Base-by-base conservation (phyloP, 768 basidiomycete species). In the Amanita fuliginea region DNA sequence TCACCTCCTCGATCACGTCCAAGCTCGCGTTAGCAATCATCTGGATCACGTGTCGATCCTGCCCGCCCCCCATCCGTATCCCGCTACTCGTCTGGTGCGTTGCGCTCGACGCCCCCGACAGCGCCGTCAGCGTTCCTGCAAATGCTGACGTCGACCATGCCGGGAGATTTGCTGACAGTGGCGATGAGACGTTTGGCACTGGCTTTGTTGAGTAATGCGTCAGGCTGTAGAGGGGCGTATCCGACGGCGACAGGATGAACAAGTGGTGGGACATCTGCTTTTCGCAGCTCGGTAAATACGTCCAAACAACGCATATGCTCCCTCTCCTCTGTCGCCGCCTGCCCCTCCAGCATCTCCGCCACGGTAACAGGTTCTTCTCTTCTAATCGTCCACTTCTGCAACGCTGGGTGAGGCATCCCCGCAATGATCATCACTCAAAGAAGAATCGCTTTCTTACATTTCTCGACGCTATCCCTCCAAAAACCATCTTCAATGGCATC, bases 1-100 rank as follows among this genome's bases (percentile, higher is more conserved):
- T 89, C 41, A 86, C 77, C 59, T 99, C 96, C 59, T 99, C 96
- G 52, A 99, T 80, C 58, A 83, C 81, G 67, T 99, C 96, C 64
- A 99, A 68, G 59, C 89, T 92, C 45, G 91, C 92, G 64, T 98
- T 95, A 18, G 94, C 95, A 60, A 98, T 92, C 89, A 99, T 96
- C 72, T 98, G 95, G 59, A 94, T 88, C 52, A 99, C 90, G 76
- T 96, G 92, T 47, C 88, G 74, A 60, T 90, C 86, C 66, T 85
- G 85, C 11, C 85, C 89, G 4, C 86, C 84, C 9, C 85, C 88
- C 64, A 86, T 79, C 56, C 77, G 72, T 30, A 77, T 76, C 9
- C 79, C 81, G n/a, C 82, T 77, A 37, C 77, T 72, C 16, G 76
- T 73, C 54, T 81, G 78, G 58, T 88, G 83, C 4, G 77, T 76